A percentile compares a stretch with the other conserved stretches of the same genome.
Conservation (phyloP, 1,284 basidiomycete genomes). For the Sphagnurus paluster region DNA sequence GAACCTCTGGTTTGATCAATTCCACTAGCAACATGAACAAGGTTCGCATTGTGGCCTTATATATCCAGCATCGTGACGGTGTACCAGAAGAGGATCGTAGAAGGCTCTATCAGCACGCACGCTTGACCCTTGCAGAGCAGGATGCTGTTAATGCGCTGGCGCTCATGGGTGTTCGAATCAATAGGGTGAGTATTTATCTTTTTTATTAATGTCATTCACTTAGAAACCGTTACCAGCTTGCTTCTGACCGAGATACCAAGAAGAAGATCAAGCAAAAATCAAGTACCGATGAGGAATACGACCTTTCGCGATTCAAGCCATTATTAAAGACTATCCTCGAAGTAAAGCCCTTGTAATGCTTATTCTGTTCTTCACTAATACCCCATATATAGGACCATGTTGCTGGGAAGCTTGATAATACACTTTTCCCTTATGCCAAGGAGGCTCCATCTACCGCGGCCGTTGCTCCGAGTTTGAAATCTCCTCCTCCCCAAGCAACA, state of each 20-base stretch:
- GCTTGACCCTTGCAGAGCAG: slow-evolving; percentile 86
- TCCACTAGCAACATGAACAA: slow-evolving; percentile 81
- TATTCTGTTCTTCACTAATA: background rate
- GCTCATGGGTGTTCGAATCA: slow-evolving; percentile 83
- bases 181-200: slow-evolving; percentile 56
- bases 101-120: slow-evolving; percentile 95
- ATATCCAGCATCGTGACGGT: slow-evolving; percentile 94
- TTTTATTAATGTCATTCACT: background rate
- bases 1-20: slow-evolving; percentile 10
- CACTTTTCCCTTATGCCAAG: slow-evolving; percentile 88
- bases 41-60: slow-evolving; percentile 95
- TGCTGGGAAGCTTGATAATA: slow-evolving; percentile 74
- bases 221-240: slow-evolving; percentile 42
- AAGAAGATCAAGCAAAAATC: slow-evolving; percentile 81
- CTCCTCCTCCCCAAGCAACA: slow-evolving; percentile 54
- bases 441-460: slow-evolving; percentile 71
- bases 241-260: slow-evolving; percentile 74
- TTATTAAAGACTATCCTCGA: slow-evolving; percentile 84
- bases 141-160: slow-evolving; percentile 91
- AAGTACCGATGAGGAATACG: slow-evolving; percentile 85
- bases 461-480: slow-evolving; percentile 45
- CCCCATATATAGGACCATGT: slow-evolving; percentile 69
- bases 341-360: slow-evolving; percentile 37
- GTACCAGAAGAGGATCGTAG: slow-evolving; percentile 97
- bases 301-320: slow-evolving; percentile 93